Evolutionary conservation across 1,284 basidiomycete genomes (phyloP), one percentile per base, ranked within the genome.

Genomic region (Apiotrichum akiyoshidainum): DNA sequence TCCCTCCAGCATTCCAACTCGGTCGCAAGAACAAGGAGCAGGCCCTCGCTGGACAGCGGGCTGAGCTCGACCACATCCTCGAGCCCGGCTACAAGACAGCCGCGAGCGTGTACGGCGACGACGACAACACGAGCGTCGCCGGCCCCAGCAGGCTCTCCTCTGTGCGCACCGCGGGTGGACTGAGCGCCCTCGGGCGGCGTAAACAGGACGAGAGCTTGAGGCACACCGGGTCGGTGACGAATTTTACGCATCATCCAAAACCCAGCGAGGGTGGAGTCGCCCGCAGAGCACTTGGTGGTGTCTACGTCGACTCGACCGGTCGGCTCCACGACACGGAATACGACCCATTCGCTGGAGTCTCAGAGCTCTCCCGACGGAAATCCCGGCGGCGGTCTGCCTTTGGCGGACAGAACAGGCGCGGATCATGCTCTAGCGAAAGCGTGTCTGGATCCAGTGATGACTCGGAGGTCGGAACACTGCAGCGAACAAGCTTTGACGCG

Each of bases 261-360:
- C 17, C 17, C 11, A 19, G 53, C 48, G 50, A 12, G 7, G 50
- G n/a, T 46, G 37, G 19, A 5, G 33, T 31, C 14, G 14, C 21
- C 9, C 41, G 49, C 17, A 22, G 41, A 21, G 52, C 33, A 1
- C 44, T 63, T 10, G 55, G 53, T 17, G 74, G 75, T 17, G 68
- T 77, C 9, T 78, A 78, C 54, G 58, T 75, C 46, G 77, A 78
- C 61, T 61, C 71, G 37, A 67, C 66, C 35, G 76, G 76, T 0
- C 68, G 70, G 55, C 55, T 76, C 8, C 77, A 78, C 59, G 77
- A 78, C 66, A 75, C 72, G 42, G 77, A 78, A 54, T 78, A 69
- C 60, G 77, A 78, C 57, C 77, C 77, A 2, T 78, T 78, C 56
- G 72, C 68, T 10, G 71, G 70, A 35, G 72, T 78, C 1, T 63